These are phyloP conservation scores for Leccinum boreale DNA, from an alignment of 768 basidiomycete species.

Conservation along the genomic window DNA sequence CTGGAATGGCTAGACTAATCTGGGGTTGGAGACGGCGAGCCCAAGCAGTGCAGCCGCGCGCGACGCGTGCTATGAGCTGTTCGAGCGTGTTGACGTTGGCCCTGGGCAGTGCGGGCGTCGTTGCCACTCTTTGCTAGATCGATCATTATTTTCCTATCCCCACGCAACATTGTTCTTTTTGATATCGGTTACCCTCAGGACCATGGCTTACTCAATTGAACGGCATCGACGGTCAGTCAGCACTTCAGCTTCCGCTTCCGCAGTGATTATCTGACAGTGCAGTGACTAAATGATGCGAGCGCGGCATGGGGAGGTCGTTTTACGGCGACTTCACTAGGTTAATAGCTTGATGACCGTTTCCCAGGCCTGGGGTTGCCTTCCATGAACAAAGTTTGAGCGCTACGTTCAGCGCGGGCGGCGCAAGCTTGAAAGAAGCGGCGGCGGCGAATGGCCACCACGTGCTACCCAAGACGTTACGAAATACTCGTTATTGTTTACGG, in stretches of 20 bases:
- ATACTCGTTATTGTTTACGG: no score
- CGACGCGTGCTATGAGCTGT: neutral
- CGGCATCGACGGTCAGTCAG: neutral
- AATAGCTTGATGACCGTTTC: neutral
- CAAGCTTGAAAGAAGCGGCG: neutral
- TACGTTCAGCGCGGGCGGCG: neutral
- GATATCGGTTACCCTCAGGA: neutral
- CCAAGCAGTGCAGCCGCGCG: neutral
- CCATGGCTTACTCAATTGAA: neutral
- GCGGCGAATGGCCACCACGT: neutral
- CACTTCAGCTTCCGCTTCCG: neutral
- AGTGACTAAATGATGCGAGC: neutral
- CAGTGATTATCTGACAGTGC: neutral
- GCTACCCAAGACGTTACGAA: neutral
- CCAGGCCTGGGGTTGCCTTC: neutral
- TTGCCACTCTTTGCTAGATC: neutral
- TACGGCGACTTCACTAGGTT: neutral
- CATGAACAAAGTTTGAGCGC: neutral
- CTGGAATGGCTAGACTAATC: constrained; percentile 3
- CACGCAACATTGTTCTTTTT: neutral
- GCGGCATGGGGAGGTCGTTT: neutral
- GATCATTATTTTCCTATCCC: constrained; percentile 1
- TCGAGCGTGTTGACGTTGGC: neutral
- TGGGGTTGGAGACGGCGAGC: neutral
- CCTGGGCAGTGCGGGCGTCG: neutral